Conservation (phyloP, 331 rosid genomes). For the Acacia pycnantha region DNA sequence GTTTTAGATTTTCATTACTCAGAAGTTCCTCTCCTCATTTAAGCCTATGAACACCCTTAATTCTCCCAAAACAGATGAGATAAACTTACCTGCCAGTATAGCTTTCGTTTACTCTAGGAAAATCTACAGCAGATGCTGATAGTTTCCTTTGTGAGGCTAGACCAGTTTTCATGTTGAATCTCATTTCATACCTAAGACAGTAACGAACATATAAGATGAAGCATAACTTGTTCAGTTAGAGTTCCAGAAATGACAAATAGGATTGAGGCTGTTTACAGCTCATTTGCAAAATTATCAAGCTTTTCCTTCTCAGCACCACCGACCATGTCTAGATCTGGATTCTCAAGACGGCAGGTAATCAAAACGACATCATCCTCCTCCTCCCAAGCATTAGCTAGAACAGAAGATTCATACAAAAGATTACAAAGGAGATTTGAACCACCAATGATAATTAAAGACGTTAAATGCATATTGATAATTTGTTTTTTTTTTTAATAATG, state of each 20-base stretch:
- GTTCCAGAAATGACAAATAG: conserved; percentile 11
- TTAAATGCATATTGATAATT: conserved; percentile 11
- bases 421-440: background rate
- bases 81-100: conserved; percentile 79
- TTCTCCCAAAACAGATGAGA: conserved; percentile 3
- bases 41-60: background rate
- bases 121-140: conserved; percentile 76
- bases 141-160: conserved; percentile 75
- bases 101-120: conserved; percentile 91
- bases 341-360: conserved; percentile 82
- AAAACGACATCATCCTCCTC: conserved; percentile 90
- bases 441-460: conserved; percentile 1
- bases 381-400: conserved; percentile 97
- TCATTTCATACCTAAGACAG: conserved; percentile 82
- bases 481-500: background rate
- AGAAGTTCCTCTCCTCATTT: background rate
- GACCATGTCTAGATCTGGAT: conserved; percentile 68
- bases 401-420: conserved; percentile 6
- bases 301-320: conserved; percentile 68
- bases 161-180: conserved; percentile 81
- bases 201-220: conserved; percentile 23
- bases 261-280: conserved; percentile 56
- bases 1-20: background rate
- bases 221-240: background rate
- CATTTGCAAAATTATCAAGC: conserved; percentile 67